Evolutionary conservation across 768 basidiomycete species (phyloP).

Genomic region (Mycena albidolilacea): DNA sequence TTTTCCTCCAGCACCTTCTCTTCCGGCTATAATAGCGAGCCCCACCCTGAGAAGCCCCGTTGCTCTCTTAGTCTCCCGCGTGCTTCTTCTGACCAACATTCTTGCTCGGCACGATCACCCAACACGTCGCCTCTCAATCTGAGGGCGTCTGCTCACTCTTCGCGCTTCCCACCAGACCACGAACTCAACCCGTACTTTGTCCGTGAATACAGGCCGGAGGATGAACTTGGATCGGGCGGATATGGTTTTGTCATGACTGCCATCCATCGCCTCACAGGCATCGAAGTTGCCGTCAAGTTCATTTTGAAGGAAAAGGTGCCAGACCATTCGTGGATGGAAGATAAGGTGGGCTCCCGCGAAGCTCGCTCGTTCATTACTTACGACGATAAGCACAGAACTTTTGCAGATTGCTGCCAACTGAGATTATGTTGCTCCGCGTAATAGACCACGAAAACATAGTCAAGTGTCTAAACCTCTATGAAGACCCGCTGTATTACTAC

Average conservation of each 20-base stretch:
- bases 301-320: slow-evolving; percentile 83
- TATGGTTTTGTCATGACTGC: slow-evolving; percentile 97
- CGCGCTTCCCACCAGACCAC: slow-evolving; percentile 74
- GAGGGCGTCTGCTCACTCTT: slow-evolving; percentile 55
- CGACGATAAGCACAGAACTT: slow-evolving; percentile 63
- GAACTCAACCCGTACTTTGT: slow-evolving; percentile 73
- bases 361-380: slow-evolving; percentile 22
- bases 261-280: slow-evolving; percentile 66
- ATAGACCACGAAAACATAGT: slow-evolving; percentile 55
- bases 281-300: slow-evolving; percentile 95
- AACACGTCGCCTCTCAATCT: slow-evolving; percentile 28
- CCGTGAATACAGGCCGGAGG: slow-evolving; percentile 71
- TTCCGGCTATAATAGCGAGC: slow-evolving; percentile 35
- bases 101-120: not conserved
- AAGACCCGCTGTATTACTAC: slow-evolving; percentile 90
- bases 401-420: slow-evolving; percentile 85
- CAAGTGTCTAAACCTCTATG: slow-evolving; percentile 65
- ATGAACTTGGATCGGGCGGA: slow-evolving; percentile 91
- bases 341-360: slow-evolving; percentile 24
- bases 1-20: slow-evolving; percentile 29
- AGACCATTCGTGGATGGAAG: slow-evolving; percentile 56
- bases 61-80: slow-evolving; percentile 14
- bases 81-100: slow-evolving; percentile 30
- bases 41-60: slow-evolving; percentile 20
- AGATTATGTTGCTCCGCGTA: slow-evolving; percentile 82